A percentile compares a stretch with the other conserved stretches of the same genome.
phyloP scores from a whole-genome alignment of 331 rosid species.

The Erythrophleum ivorense region DNA sequence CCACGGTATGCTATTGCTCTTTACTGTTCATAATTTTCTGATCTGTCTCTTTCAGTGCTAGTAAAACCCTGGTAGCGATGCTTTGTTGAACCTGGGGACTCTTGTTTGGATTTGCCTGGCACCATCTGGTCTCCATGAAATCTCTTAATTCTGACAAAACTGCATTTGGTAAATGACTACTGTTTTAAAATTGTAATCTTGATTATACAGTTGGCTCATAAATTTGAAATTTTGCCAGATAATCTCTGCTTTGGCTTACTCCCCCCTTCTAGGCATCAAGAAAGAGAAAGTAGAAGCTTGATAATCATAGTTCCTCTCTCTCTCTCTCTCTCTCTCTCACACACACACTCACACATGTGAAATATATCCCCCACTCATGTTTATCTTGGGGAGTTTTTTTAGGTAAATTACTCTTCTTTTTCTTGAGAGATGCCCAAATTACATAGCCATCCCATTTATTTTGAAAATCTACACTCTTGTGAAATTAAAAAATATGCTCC shows the following conservation, averaged over 20 bases:
- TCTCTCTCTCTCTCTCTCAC: background rate
- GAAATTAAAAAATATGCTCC: background rate
- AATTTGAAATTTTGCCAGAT: background rate
- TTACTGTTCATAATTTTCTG: conserved; percentile 12
- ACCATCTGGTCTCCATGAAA: background rate
- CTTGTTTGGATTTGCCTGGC: conserved; percentile 1
- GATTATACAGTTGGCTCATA: background rate
- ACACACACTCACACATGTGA: background rate
- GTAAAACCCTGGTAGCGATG: background rate
- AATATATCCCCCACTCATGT: background rate
- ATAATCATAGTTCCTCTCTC: background rate
- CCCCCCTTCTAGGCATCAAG: background rate
- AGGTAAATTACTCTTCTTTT: background rate
- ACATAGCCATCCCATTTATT: background rate
- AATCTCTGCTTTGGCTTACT: background rate
- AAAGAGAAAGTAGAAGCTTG: background rate
- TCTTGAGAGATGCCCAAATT: background rate
- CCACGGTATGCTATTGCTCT: conserved; percentile 69
- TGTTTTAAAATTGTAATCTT: conserved; percentile 22
- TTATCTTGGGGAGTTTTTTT: background rate
- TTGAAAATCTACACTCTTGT: background rate
- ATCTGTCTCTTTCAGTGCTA: conserved; percentile 9
- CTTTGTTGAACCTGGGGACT: conserved; percentile 10
- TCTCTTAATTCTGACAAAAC: background rate
- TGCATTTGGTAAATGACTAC: background rate